Conservation (phyloP, 495 filamentous ascomycete genomes). For the Xeromyces bisporus region DNA sequence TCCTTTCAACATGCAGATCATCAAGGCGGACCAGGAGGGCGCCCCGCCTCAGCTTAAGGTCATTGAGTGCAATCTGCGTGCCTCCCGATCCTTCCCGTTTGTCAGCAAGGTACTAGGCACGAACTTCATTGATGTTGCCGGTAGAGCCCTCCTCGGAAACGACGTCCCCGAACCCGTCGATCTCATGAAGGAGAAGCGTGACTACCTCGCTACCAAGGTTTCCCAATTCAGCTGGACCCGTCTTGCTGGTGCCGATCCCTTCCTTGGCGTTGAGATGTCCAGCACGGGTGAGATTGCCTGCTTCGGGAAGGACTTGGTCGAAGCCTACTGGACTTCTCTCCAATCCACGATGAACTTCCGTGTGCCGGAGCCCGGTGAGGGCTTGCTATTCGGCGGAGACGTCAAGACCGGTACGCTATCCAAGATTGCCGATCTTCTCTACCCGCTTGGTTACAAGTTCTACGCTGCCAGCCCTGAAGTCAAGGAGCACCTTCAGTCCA, state of each 20-base stretch:
- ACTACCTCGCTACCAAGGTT: constrained; percentile 93
- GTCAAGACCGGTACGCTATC: constrained; percentile 45
- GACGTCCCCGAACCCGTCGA: constrained; percentile 76
- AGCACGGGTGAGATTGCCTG: constrained; percentile 96
- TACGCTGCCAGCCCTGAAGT: constrained; percentile 68
- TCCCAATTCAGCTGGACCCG: constrained; percentile 98
- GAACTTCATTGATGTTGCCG: constrained; percentile 95
- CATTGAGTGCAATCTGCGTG: constrained; percentile 96
- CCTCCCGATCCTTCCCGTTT: constrained; percentile 95
- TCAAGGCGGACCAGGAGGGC: constrained; percentile 64
- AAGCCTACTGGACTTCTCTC: constrained; percentile 92
- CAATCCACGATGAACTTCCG: constrained; percentile 99
- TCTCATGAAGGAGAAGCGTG: constrained; percentile 70
- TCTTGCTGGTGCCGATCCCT: constrained; percentile 94
- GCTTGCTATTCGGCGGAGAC: constrained; percentile 86
- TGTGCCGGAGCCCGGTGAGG: constrained; percentile 79
- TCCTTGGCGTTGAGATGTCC: constrained; percentile 95
- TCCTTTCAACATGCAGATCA: constrained; percentile 99
- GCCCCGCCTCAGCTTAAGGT: constrained; percentile 71
- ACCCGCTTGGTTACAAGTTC: constrained; percentile 84
- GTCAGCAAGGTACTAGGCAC: constrained; percentile 90
- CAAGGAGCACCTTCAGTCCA: constrained; percentile 64
- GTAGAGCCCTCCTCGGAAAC: constrained; percentile 76
- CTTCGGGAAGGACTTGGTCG: constrained; percentile 87
- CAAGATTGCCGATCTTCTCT: constrained; percentile 64